Evolutionary conservation across 1,139 yeast genomes (phyloP), one percentile per base, ranked within the genome.

Genomic region (Taiozyma onychis): DNA sequence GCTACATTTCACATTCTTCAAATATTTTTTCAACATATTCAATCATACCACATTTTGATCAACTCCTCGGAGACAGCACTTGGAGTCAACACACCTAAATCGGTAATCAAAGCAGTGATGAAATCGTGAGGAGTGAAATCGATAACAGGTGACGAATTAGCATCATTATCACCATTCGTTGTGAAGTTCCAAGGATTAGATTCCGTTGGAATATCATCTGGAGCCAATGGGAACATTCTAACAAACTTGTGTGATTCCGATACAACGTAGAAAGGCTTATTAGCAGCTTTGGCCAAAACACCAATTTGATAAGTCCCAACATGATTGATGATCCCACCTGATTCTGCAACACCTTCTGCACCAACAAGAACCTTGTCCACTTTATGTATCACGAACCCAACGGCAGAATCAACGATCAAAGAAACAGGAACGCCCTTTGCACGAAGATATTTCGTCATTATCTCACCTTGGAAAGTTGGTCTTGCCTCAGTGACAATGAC

Each of bases 331-430:
- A 95, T 90, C 39, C 99, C 99, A 51, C 99, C 99, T 66, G 95
- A 86, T 73, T 93, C 99, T 3, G 97, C 96, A 6, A 93, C 99
- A 56, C 99, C 99, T 69, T 93, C 99, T 1, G 99, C 99, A 51
- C 99, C 99, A 56, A 93, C 95, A 57, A 95, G 79, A 9, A 95
- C 87, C 69, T 93, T 91, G 70, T 91, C 96, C 14, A 91, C 91
- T 66, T 86, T 86, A 66, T 89, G 95, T 55, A 95, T 85, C 34
- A 90, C 91, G 59, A 85, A 89, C 0, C 98, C 98, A 14, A 93
- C 98, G 7, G 96, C 96, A 52, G 90, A 83, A 66, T 95, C 99
- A 22, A 90, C 95, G 51, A 95, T 86, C 48, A 90, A 77, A 49
- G 90, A 86, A 18, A 88, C 95, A 0, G 98, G 98, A n/a, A 95